Base-by-base conservation (phyloP, 805 yeast genomes). In the Lipomyces sp. region DNA sequence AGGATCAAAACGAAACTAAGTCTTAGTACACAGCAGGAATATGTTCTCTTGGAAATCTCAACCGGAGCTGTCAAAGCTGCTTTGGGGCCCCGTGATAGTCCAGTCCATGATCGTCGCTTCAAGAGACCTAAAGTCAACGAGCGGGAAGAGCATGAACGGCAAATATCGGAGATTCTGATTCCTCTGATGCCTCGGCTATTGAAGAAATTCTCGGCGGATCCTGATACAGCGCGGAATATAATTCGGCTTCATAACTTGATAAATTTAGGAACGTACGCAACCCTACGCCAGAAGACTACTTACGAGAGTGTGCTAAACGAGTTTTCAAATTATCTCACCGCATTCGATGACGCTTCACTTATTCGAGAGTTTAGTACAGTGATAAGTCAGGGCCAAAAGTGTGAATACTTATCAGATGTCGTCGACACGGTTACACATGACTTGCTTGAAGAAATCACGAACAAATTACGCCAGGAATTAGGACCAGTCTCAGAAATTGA, bases 231-330 rank as follows among this genome's bases (percentile, higher is more conserved):
- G 2, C 45, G 61, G 21, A 58, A 50, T 23, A 52, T 64, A 10
- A 6, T 65, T 10, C 43, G 60, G 22, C 28, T 63, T 2, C 55
- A 49, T 35, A 48, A 53, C 22, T 37, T 60, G n/a, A 50, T 65
- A 21, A 61, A 63, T 34, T 40, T 55, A 14, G 56, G 55, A 16
- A 39, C 53, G 2, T 61, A 54, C 35, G 57, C 52, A 18, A 32
- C 39, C 5, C 46, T 60, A 19, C 55, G 61, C 3, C 53, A 53
- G 31, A 63, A 61, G 42, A 35, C 29, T 4, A 47, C 57, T 18
- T 57, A 55, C 28, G 57, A 57, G 28, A 61, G 58, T 8, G 62
- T 70, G 14, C 53, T 63, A 28, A 61, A 62, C n/a, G 33, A 31
- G 28, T 38, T 53, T 22, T 33, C 49, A 23, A 28, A 35, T 22